A percentile compares a stretch with the other conserved stretches of the same genome.
These are phyloP conservation scores for Aspergillus bridgeri DNA, from an alignment of 495 filamentous ascomycete species.

Conservation along the genomic window DNA sequence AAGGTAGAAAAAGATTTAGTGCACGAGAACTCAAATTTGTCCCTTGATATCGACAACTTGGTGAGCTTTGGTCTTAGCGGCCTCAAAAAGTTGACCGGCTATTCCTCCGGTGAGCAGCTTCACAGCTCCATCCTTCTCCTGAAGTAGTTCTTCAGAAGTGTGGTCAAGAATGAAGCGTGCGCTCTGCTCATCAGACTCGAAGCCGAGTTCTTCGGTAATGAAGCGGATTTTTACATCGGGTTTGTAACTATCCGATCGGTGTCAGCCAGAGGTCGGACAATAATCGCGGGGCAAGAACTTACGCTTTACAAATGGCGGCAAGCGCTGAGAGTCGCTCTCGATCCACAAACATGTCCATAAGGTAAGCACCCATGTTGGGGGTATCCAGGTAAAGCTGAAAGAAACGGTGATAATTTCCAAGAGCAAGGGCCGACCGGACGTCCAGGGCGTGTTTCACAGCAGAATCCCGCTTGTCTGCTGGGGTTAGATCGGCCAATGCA, in stretches of 20 bases:
- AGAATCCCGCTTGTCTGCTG: conserved; percentile 81
- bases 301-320: conserved; percentile 90
- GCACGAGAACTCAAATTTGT: conserved; percentile 61
- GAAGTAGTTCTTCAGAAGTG: conserved; percentile 68
- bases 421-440: conserved; percentile 84
- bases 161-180: conserved; percentile 83
- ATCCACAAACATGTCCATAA: conserved; percentile 98
- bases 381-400: conserved; percentile 92
- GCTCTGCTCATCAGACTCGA: conserved; percentile 87
- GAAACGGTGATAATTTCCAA: conserved; percentile 96
- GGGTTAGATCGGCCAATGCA: conserved; percentile 93
- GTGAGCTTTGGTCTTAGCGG: conserved; percentile 66
- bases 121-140: conserved; percentile 71
- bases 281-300: conserved; percentile 42
- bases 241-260: conserved; percentile 65
- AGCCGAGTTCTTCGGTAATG: conserved; percentile 91
- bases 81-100: conserved; percentile 69
- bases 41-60: conserved; percentile 92
- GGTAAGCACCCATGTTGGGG: conserved; percentile 95
- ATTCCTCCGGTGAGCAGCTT: conserved; percentile 68
- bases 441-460: conserved; percentile 88
- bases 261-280: not conserved
- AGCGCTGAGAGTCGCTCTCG: conserved; percentile 90
- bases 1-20: not conserved
- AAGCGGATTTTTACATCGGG: conserved; percentile 84